Evolutionary conservation across 352 stramenopile genomes (phyloP), one percentile per base, ranked within the genome.

Genomic region (Globisporangium megalacanthum): DNA sequence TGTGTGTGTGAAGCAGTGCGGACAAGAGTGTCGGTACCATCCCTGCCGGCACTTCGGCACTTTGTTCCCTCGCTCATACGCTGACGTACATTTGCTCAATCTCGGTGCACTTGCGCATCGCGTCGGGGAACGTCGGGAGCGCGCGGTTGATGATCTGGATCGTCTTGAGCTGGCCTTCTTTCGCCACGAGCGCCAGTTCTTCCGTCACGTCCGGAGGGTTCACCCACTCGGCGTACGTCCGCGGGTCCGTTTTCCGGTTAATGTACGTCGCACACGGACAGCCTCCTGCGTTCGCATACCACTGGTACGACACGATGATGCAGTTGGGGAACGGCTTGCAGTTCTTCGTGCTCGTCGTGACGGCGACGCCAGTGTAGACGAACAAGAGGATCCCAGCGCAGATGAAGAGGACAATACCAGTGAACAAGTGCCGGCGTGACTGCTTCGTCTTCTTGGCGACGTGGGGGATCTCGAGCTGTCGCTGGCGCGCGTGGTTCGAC

Each of bases 61-160:
- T 29, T 29, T 29, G 35, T 39, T 39, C 35, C 3, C 35, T 8
- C 35, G 35, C 6, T 44, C 37, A 15, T n/a, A 15, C 10, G 14
- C 10, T 29, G n/a, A 54, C 65, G 14, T 52, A 72, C 65, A 73
- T 52, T 39, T 70, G 58, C 33, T 65, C 53, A 2, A 82, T 61
- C 7, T 79, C 37, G 11, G 60, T 56, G 47, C 72, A 82, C 0
- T 61, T 59, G 17, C 57, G 54, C 20, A 85, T 61, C 14, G 63
- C 48, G 5, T 69, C 65, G 6, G 72, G 76, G 11, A 83, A n/a
- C 22, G 58, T 60, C 14, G 71, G 55, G 0, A 85, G 20, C 19
- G 62, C 62, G 3, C 56, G 68, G 29, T 85, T 85, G 22, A 79
- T 69, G 35, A 85, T 66, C 50, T 80, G 68, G 14, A 85, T 55